Evolutionary conservation across 345 rosid genomes (phyloP), one percentile per base, ranked within the genome.

Genomic region (Salix viminalis): DNA sequence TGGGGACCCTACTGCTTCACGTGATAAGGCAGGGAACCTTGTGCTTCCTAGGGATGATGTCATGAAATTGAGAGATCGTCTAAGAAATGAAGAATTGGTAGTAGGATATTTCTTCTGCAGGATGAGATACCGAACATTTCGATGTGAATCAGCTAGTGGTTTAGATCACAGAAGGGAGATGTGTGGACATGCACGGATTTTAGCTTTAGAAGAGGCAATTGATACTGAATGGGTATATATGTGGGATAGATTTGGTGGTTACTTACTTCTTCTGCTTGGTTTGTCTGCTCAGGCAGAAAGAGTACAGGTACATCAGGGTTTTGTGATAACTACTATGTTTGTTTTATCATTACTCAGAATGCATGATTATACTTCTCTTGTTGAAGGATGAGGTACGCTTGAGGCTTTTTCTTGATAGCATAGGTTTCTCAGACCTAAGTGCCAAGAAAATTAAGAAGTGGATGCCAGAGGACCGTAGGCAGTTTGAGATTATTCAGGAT

Each of bases 201-300:
- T 96, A 84, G 93, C 97, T 78, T 88, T 96, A 79, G 99, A 96
- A 86, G 99, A 96, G 89, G 98, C 99, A 75, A 90, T 96, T 84
- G 99, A 96, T 86, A 96, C 99, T 36, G 98, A 96, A 82, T 96
- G 99, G 99, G 97, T 94, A 64, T 96, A 94, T 73, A 96, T 96
- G 99, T 96, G 99, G 99, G 98, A 96, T 84, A 90, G 92, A 76
- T 96, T 96, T 84, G 99, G 99, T 79, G 99, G 99, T 71, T 96
- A 96, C 86, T 84, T 96, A 58, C 90, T 96, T 70, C 91, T 96
- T 67, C 82, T 96, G 84, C 94, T 96, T 81, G 99, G 99, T 86
- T 89, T 96, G 88, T 92, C 98, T 75, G 93, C 99, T 69, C 90
- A 91, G 88, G 99, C 99, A 10, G 99, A 96, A 80, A 85, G 87